A percentile compares a stretch with the other conserved stretches of the same genome.
These are phyloP conservation scores for Erodium maritimum DNA, from an alignment of 345 rosid genomes.

Conservation along the genomic window DNA sequence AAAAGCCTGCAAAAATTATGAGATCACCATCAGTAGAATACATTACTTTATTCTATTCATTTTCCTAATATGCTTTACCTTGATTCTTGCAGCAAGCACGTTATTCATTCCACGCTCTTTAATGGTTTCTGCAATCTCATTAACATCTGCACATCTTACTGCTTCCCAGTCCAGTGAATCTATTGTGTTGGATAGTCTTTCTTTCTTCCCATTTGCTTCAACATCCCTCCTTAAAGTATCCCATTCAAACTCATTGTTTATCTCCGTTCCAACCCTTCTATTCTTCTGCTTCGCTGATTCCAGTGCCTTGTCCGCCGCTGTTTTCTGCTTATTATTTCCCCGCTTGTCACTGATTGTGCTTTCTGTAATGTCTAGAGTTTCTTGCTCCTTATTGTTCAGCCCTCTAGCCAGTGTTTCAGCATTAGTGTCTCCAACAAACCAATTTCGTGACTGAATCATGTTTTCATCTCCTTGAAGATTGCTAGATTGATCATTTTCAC, in stretches of 20 bases:
- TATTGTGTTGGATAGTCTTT: slow-evolving; percentile 40
- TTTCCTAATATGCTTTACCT: slow-evolving; percentile 32
- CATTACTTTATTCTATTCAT: too few relatives aligned
- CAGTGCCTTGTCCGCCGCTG: slow-evolving; percentile 22
- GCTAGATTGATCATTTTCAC: slow-evolving; percentile 6
- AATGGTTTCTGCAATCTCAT: slow-evolving; percentile 57
- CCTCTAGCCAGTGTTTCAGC: slow-evolving; percentile 14
- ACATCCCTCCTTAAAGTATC: slow-evolving; percentile 64
- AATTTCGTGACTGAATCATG: slow-evolving; percentile 15
- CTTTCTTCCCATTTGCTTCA: slow-evolving; percentile 31
- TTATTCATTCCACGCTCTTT: slow-evolving; percentile 90
- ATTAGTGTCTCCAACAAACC: slow-evolving; percentile 15
- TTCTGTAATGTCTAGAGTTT: slow-evolving; percentile 24
- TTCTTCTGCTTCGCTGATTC: slow-evolving; percentile 29
- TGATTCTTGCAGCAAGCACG: slow-evolving; percentile 72
- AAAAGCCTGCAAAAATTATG: slow-evolving; percentile 3
- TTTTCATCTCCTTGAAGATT: slow-evolving; percentile 10
- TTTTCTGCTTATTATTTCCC: slow-evolving; percentile 18
- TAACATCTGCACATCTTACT: slow-evolving; percentile 47
- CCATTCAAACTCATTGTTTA: slow-evolving; percentile 51
- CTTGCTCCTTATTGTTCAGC: slow-evolving; percentile 22
- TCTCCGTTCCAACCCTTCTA: slow-evolving; percentile 37
- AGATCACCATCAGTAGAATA: slow-evolving; percentile 4
- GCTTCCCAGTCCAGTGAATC: slow-evolving; percentile 94
- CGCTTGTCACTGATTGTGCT: slow-evolving; percentile 25